Evolutionary conservation across 2,329 filamentous ascomycete genomes (phyloP).

Genomic region (Didymella arachidicola): DNA sequence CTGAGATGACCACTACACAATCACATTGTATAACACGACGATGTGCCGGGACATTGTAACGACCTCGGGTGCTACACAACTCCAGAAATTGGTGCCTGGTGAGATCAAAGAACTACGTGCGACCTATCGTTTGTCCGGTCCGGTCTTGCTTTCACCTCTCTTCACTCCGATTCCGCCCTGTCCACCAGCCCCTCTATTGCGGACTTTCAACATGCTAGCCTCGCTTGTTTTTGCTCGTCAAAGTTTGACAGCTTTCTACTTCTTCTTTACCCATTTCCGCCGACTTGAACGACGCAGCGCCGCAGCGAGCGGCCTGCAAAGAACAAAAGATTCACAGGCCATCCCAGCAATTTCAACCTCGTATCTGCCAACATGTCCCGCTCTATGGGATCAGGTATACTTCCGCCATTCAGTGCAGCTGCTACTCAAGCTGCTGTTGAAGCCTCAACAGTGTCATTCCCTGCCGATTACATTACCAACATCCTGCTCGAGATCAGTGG

Average conservation of each 20-base stretch:
- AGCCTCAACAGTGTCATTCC: slow-evolving; percentile 9
- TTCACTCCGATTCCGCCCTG: slow-evolving; percentile 11
- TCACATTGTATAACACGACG: background rate
- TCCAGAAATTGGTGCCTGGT: background rate
- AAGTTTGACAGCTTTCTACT: background rate
- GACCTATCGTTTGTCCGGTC: slow-evolving; percentile 8
- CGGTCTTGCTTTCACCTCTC: slow-evolving; percentile 27
- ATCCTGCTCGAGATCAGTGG: slow-evolving; percentile 22
- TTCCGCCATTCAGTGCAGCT: slow-evolving; percentile 26
- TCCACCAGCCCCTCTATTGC: slow-evolving; percentile 23
- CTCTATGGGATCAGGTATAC: background rate
- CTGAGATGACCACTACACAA: background rate
- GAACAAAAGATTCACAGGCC: background rate
- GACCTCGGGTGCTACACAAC: background rate
- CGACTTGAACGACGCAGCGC: background rate
- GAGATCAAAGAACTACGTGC: slow-evolving; percentile 17
- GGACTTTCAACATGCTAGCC: slow-evolving; percentile 1
- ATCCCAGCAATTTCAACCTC: background rate
- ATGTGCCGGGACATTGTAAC: background rate
- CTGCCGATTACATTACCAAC: slow-evolving; percentile 25
- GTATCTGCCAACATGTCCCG: background rate
- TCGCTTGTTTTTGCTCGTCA: background rate
- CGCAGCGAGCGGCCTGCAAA: slow-evolving; percentile 4
- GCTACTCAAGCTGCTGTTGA: slow-evolving; percentile 28
- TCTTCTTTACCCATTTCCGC: background rate